These are phyloP conservation scores for Silene uniflora DNA, from an alignment of 148 eudicot genomes.

Conservation along the genomic window DNA sequence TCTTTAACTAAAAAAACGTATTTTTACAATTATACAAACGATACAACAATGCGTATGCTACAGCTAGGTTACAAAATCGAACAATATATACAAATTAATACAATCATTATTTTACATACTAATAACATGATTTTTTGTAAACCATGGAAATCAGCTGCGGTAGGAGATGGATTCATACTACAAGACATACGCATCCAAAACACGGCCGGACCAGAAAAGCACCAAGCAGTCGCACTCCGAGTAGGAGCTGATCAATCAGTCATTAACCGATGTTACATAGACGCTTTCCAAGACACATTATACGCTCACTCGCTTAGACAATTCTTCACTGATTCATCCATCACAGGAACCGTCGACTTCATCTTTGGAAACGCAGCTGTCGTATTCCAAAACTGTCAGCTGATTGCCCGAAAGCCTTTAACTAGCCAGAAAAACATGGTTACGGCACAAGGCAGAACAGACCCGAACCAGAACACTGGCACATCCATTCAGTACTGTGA, in stretches of 20 bases:
- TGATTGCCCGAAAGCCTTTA: conserved; percentile 21
- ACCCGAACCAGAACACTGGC: conserved; percentile 33
- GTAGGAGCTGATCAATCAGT: conserved; percentile 30
- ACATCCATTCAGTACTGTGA: conserved; percentile 22
- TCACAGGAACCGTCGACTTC: conserved; percentile 38
- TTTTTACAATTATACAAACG: too few relatives aligned
- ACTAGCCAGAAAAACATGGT: conserved; percentile 27
- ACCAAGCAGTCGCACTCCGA: conserved; percentile 42
- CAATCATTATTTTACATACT: too few relatives aligned
- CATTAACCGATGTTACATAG: conserved; percentile 24
- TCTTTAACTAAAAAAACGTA: too few relatives aligned
- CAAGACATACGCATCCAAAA: conserved; percentile 33
- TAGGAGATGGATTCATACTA: conserved; percentile 34
- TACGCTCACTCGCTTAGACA: conserved; percentile 33
- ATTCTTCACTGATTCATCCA: conserved; percentile 21
- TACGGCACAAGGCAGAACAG: conserved; percentile 31
- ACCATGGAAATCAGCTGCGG: conserved; percentile 24
- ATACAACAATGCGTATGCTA: too few relatives aligned
- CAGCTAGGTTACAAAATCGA: too few relatives aligned
- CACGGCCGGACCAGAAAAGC: conserved; percentile 37
- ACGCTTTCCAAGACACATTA: conserved; percentile 38
- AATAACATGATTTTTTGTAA: background rate
- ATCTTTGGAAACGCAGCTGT: conserved; percentile 37
- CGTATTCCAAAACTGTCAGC: conserved; percentile 29
- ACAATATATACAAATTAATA: too few relatives aligned